Conservation (phyloP, 2,329 filamentous ascomycete genomes). For the Penicillium sp. region DNA sequence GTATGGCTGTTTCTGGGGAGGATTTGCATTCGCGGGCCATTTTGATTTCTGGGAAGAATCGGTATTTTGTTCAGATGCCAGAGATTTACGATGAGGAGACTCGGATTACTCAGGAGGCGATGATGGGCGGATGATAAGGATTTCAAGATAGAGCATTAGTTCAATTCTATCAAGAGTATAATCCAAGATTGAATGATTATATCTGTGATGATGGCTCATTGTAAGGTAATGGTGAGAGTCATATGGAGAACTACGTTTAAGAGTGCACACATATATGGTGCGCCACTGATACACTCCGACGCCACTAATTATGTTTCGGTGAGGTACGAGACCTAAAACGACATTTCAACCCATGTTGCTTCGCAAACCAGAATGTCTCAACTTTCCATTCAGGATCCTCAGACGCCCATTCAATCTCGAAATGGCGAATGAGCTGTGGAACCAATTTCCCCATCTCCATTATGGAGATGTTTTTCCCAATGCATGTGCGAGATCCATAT, state of each 20-base stretch:
- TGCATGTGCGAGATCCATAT: conserved; percentile 26
- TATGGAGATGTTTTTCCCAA: conserved; percentile 32
- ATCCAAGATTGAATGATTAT: no score
- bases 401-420: conserved; percentile 17
- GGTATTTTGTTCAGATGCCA: conserved; percentile 24
- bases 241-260: no score
- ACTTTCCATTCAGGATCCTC: conserved; percentile 10
- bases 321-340: background rate
- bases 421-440: conserved; percentile 24
- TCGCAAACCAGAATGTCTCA: conserved; percentile 13
- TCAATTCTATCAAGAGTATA: no score
- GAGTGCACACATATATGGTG: background rate
- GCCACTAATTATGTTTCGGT: background rate
- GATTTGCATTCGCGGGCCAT: conserved; percentile 27
- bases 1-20: conserved; percentile 8
- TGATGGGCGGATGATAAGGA: conserved; percentile 1
- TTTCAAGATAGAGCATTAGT: no score
- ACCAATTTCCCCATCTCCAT: conserved; percentile 32
- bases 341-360: conserved; percentile 11
- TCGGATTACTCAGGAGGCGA: background rate
- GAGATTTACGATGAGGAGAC: conserved; percentile 24
- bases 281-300: background rate
- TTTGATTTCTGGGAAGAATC: conserved; percentile 22
- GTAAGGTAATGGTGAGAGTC: no score
- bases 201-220: no score